Base-by-base conservation (phyloP, 306 rosid species). In the Calophaca sinica region DNA sequence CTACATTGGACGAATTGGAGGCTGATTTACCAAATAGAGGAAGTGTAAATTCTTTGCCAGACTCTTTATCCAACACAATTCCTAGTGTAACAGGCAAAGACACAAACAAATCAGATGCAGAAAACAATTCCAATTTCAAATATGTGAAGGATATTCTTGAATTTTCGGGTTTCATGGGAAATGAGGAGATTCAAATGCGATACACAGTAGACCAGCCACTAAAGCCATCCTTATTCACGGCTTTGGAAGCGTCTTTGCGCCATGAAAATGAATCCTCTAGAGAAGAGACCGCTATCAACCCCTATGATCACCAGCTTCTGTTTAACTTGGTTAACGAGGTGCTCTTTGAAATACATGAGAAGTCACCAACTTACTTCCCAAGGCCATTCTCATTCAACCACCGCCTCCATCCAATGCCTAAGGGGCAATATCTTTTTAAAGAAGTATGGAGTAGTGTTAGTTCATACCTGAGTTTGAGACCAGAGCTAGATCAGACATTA, bases 401-500 rank as follows among this genome's bases (percentile, higher is more conserved):
- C 68, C 68, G 13, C 14, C 87, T 84, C 53, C 89, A 51, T 70
- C 84, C 91, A 57, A 82, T 78, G 81, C 87, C 87, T 0, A 82
- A 80, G 58, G 96, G 93, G 60, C n/a, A 80, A 12, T 74, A 52
- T 35, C 89, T 92, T 81, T 83, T 89, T 3, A 82, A 83, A 32
- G 85, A 79, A 67, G 96, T 87, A 2, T 87, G 91, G 91, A 8
- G 8, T 5, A 81, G 75, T 83, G 70, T 83, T 9, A 66, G 72
- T 52, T 77, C 79, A 39, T 76, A 76, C 75, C 9, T 85, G 72
- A 78, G 83, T 84, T 80, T 90, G 84, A 89, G 86, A 77, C 97
- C 96, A 4, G 98, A 90, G 84, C 78, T 92, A 73, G 93, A 89
- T 82, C 88, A 67, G 72, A 86, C 94, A 41, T 48, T 96, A 75